phyloP scores from a whole-genome alignment of 75 land plant species.

The Selaginella tamariscina region DNA sequence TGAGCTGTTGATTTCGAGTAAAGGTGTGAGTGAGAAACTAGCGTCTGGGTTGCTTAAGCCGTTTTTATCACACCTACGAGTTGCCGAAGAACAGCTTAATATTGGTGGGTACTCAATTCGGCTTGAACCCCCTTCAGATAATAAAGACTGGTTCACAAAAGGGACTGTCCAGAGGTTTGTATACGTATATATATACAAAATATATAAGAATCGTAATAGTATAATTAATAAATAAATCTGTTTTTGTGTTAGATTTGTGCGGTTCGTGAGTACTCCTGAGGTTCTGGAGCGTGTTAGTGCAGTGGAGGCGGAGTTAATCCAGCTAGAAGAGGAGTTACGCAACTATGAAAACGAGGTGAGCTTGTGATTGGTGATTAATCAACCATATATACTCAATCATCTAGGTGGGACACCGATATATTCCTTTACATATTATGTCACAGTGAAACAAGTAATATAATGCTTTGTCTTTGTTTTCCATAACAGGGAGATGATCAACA shows the following conservation, averaged over 20 bases:
- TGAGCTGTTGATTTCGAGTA: conserved; percentile 13
- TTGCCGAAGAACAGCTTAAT: conserved; percentile 14
- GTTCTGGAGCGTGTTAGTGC: conserved; percentile 15
- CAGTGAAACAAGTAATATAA: no score
- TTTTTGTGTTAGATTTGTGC: conserved; percentile 13
- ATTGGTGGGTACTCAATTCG: conserved; percentile 11
- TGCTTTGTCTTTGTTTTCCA: no score
- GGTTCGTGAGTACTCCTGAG: conserved; percentile 19
- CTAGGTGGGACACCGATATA: no score
- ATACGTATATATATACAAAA: no score
- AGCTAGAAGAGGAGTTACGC: conserved; percentile 16
- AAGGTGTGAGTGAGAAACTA: conserved; percentile 19
- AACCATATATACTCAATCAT: no score
- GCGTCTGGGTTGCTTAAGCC: conserved; percentile 16
- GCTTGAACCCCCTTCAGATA: conserved; percentile 13
- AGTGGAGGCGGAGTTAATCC: conserved; percentile 17
- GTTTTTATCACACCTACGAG: conserved; percentile 18
- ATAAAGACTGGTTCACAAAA: conserved; percentile 22
- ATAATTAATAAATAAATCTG: not conserved
- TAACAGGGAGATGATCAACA: not conserved
- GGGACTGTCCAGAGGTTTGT: conserved; percentile 23
- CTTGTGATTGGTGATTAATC: no score
- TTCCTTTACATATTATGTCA: no score
- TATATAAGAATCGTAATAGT: not conserved
- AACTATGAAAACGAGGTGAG: not conserved